These are phyloP conservation scores for Pinus taeda DNA, from an alignment of 75 land plant genomes.

Conservation along the genomic window DNA sequence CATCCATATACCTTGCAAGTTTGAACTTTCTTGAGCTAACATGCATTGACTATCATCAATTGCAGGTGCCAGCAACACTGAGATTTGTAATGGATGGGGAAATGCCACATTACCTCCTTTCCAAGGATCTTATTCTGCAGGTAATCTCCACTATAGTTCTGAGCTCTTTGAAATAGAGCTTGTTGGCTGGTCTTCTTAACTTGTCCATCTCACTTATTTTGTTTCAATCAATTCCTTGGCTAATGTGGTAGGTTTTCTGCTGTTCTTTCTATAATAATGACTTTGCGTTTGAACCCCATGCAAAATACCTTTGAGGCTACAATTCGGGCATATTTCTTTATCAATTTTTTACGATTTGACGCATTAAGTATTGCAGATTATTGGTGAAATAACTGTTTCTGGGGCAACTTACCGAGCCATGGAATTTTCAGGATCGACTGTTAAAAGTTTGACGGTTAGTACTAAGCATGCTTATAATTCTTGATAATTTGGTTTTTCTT, in stretches of 20 bases:
- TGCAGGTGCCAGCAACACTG: conserved; percentile 87
- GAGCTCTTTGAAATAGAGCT: not conserved
- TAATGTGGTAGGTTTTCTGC: not conserved
- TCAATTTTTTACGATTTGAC: not conserved
- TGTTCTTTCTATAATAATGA: not conserved
- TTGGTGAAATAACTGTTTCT: conserved; percentile 92
- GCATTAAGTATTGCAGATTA: conserved; percentile 50
- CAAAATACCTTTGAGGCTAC: not conserved
- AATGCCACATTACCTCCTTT: conserved; percentile 88
- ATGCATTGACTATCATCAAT: no score
- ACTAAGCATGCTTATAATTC: not conserved
- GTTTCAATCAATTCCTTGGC: not conserved
- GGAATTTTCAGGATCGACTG: conserved; percentile 90
- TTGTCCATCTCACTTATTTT: not conserved
- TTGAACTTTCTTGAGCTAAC: no score
- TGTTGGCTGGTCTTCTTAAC: not conserved
- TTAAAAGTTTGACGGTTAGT: conserved; percentile 80
- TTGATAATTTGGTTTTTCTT: not conserved
- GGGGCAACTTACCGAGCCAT: conserved; percentile 95
- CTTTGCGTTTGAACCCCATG: not conserved
- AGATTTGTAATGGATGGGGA: conserved; percentile 97
- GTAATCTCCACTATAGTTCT: conserved; percentile 27
- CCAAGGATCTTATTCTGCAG: conserved; percentile 96
- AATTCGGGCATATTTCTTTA: not conserved
- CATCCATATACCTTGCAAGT: no score